These are phyloP conservation scores for Fusarium sp. DNA, from an alignment of 2,329 filamentous ascomycete genomes.

Conservation along the genomic window DNA sequence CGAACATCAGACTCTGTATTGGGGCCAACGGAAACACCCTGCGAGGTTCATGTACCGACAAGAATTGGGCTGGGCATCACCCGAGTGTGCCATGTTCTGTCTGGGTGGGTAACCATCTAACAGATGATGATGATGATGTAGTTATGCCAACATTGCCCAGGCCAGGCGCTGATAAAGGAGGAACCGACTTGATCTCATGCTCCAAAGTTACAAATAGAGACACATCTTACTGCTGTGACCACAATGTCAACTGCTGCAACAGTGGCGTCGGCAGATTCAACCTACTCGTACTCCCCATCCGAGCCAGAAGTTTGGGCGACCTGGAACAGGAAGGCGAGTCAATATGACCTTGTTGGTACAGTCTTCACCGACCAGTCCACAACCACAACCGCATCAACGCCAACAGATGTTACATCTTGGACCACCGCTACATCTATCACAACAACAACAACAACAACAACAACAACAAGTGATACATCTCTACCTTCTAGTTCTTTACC, in stretches of 20 bases:
- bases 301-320: conserved; percentile 40
- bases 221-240: conserved; percentile 46
- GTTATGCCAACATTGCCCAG: background rate
- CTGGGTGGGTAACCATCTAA: conserved; percentile 1
- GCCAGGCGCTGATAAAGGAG: conserved; percentile 39
- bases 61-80: conserved; percentile 37
- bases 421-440: background rate
- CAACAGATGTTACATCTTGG: background rate
- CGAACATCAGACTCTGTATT: conserved; percentile 41
- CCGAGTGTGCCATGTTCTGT: conserved; percentile 37
- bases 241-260: conserved; percentile 41
- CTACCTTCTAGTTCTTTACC: background rate
- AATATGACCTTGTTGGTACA: conserved; percentile 35
- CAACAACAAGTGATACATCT: background rate
- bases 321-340: conserved; percentile 29
- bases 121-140: background rate
- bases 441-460: too few relatives aligned
- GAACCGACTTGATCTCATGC: conserved; percentile 46
- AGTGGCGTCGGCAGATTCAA: conserved; percentile 45
- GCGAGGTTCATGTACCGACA: conserved; percentile 44
- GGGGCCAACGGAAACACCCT: conserved; percentile 37
- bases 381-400: conserved; percentile 1
- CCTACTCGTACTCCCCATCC: conserved; percentile 38
- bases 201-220: conserved; percentile 42
- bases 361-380: conserved; percentile 14